Evolutionary conservation across 2,329 filamentous ascomycete species (phyloP), one percentile per base, ranked within the genome.

Genomic region (Colletotrichum destructivum): DNA sequence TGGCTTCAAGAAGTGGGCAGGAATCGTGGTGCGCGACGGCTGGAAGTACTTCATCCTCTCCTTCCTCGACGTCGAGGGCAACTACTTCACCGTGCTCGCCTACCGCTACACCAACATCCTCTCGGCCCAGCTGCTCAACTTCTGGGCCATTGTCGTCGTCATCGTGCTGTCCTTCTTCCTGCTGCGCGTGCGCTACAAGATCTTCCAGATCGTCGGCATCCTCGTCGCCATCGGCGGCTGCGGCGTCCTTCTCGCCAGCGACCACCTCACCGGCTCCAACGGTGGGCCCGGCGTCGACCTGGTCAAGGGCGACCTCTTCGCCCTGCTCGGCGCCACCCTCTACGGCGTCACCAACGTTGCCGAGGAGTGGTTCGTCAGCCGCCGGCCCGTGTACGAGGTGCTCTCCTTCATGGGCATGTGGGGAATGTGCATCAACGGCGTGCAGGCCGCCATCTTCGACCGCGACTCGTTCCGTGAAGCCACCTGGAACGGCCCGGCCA

Each of bases 141-240:
- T 98, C 85, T 98, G 96, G 96, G 94, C 95, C 76, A 98, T 99
- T 76, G 94, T 97, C 62, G 91, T 96, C 74, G 96, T 99, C 26
- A 94, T 98, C 23, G 79, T 93, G 73, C 84, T 98, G 75, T 98
- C 94, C 38, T 95, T 97, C 83, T 75, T 91, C 74, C 86, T 98
- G 76, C 89, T 99, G 69, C 89, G 88, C 75, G 96, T 99, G 55
- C 93, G 96, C 77, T 99, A 99, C 88, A 94, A 95, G 84, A 85
- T 89, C 80, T 90, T 93, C 70, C 96, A 98, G 85, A 90, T 98
- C 77, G 76, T 89, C 42, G 96, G 96, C 67, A 98, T 99, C 81
- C 79, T 98, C 60, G 86, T 98, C 81, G 96, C 94, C 86, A 95
- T 95, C 80, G 95, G 94, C 75, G 96, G 96, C 74, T 96, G 92